A percentile compares a stretch with the other conserved stretches of the same genome.
Evolutionary conservation across 306 rosid species (phyloP).

Genomic region (Quercus ilex): DNA sequence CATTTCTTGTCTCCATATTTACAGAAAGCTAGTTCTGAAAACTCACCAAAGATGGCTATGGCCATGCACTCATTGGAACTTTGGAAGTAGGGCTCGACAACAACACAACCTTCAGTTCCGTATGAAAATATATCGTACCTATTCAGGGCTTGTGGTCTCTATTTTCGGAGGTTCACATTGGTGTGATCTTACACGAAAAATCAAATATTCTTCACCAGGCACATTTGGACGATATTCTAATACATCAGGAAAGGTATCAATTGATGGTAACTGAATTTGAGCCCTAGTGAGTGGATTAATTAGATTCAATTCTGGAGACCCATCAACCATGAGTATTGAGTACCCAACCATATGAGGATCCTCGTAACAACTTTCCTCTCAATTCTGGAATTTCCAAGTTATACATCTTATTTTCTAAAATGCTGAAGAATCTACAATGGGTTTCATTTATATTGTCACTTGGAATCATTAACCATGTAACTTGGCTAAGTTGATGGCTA

Average conservation of each 20-base stretch:
- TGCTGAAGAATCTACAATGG: background rate
- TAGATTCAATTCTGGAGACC: too few relatives aligned
- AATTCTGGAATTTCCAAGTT: background rate
- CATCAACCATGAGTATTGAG: too few relatives aligned
- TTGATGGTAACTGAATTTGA: too few relatives aligned
- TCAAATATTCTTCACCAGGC: too few relatives aligned
- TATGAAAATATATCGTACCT: background rate
- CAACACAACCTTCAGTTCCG: background rate
- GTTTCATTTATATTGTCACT: background rate
- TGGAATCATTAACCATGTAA: background rate
- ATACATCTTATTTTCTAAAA: background rate
- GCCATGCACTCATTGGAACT: background rate
- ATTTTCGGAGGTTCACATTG: too few relatives aligned
- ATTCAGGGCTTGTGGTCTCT: background rate
- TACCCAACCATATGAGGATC: too few relatives aligned
- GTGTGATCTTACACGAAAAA: too few relatives aligned
- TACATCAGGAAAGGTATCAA: too few relatives aligned
- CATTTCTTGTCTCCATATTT: background rate
- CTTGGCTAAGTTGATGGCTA: background rate
- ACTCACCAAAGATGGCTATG: background rate
- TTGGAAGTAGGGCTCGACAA: background rate
- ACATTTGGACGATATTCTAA: too few relatives aligned
- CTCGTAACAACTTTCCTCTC: too few relatives aligned
- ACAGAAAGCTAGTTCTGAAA: background rate
- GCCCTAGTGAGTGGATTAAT: too few relatives aligned